These are phyloP conservation scores for Monosporascus ibericus DNA, from an alignment of 2,329 filamentous ascomycete genomes.

Conservation along the genomic window DNA sequence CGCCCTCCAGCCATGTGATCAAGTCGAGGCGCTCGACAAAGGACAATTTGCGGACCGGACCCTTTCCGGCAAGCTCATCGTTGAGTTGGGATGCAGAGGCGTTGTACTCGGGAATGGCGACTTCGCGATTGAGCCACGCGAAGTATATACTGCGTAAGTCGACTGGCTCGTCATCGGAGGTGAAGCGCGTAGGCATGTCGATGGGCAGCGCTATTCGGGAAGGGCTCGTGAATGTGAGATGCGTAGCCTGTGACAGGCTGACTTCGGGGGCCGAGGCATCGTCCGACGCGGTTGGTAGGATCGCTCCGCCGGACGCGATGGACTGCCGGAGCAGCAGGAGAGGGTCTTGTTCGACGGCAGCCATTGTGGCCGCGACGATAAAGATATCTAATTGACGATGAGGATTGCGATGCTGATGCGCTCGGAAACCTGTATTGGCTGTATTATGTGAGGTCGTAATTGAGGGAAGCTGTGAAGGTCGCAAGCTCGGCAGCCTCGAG, in stretches of 20 bases:
- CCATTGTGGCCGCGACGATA: constrained; percentile 38
- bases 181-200: constrained; percentile 74
- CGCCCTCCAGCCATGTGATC: constrained; percentile 88
- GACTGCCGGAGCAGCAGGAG: constrained; percentile 78
- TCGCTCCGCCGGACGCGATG: constrained; percentile 64
- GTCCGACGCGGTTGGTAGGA: constrained; percentile 67
- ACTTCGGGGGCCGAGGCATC: constrained; percentile 58
- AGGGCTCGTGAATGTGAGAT: constrained; percentile 66
- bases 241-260: constrained; percentile 66
- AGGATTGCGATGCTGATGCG: not conserved
- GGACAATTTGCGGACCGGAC: constrained; percentile 76
- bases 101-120: constrained; percentile 86
- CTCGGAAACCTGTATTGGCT: not conserved
- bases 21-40: constrained; percentile 90
- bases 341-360: constrained; percentile 62
- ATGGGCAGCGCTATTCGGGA: constrained; percentile 60
- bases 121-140: constrained; percentile 90
- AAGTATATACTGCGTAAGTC: constrained; percentile 95
- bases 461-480: not conserved
- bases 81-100: constrained; percentile 75
- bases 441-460: not conserved
- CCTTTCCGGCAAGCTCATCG: constrained; percentile 61
- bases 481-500: not conserved
- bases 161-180: constrained; percentile 67
- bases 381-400: not conserved